Evolutionary conservation across 1,284 basidiomycete genomes (phyloP).

Genomic region (Ganoderma boninense): DNA sequence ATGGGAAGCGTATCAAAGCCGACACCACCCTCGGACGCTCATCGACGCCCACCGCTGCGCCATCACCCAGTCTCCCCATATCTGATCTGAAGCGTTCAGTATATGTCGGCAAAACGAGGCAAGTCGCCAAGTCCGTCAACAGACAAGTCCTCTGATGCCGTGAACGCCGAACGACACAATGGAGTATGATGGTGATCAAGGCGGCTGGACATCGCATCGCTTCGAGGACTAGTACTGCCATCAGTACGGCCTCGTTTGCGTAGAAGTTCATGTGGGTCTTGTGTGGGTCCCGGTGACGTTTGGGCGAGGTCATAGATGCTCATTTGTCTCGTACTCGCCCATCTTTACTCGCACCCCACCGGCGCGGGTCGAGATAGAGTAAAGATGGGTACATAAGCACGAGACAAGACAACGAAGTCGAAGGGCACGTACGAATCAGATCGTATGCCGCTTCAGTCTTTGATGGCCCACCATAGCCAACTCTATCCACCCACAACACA

Average conservation of each 20-base stretch:
- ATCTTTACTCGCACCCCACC: too few species aligned
- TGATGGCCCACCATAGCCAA: not conserved
- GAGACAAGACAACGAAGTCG: not conserved
- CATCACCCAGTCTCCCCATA: not conserved
- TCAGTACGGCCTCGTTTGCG: not conserved
- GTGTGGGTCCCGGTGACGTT: too few species aligned
- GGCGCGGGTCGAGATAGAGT: too few species aligned
- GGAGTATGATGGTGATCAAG: too few species aligned
- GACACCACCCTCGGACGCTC: not conserved
- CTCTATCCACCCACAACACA: not conserved
- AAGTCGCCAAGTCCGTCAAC: not conserved
- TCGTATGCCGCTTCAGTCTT: not conserved
- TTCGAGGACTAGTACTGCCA: not conserved
- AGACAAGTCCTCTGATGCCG: not conserved
- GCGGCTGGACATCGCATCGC: too few species aligned
- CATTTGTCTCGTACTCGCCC: too few species aligned
- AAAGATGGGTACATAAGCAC: not conserved
- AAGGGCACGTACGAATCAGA: not conserved
- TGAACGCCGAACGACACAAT: not conserved
- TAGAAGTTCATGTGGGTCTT: not conserved
- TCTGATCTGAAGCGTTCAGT: conserved; percentile 1
- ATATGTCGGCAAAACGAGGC: not conserved
- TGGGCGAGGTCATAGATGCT: too few species aligned
- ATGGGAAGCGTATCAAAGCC: not conserved
- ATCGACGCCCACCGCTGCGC: not conserved